These are phyloP conservation scores for Flagelloscypha sp. DNA, from an alignment of 768 basidiomycete genomes.

Conservation along the genomic window DNA sequence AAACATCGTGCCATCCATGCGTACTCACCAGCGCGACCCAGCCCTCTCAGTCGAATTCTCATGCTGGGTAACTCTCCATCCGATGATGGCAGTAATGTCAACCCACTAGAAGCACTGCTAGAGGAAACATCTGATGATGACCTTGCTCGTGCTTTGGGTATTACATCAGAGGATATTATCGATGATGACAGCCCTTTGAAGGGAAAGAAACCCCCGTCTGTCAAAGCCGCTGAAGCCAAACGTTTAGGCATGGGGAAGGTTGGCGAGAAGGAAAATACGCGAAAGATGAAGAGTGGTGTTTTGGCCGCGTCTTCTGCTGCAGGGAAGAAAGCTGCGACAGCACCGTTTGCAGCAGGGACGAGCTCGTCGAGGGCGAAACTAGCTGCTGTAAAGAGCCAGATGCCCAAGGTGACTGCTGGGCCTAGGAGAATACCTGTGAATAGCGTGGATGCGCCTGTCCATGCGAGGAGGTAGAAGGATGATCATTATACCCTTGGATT, in stretches of 20 bases:
- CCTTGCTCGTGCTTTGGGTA: too few species aligned
- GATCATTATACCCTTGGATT: too few species aligned
- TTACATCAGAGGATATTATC: too few species aligned
- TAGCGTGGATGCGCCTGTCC: constrained; percentile 52
- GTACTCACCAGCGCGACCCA: constrained; percentile 75
- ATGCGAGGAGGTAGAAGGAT: constrained; percentile 41
- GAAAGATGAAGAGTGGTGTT: constrained; percentile 17
- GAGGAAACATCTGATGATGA: constrained; percentile 19
- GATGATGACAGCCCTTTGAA: constrained; percentile 44
- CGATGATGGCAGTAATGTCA: constrained; percentile 12
- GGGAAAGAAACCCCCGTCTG: constrained; percentile 34
- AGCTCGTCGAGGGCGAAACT: constrained; percentile 10
- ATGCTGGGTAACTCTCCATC: constrained; percentile 59
- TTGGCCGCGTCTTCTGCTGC: constrained; percentile 13
- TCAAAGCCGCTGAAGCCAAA: constrained; percentile 23
- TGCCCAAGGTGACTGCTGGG: constrained; percentile 32
- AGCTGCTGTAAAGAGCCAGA: constrained; percentile 8
- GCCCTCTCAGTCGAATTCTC: constrained; percentile 72
- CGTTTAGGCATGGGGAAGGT: constrained; percentile 15
- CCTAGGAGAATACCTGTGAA: constrained; percentile 61
- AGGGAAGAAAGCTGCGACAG: constrained; percentile 16
- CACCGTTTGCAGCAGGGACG: constrained; percentile 2
- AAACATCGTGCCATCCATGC: constrained; percentile 74
- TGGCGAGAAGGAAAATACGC: constrained; percentile 32
- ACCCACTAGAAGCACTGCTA: constrained; percentile 21